phyloP scores from a whole-genome alignment of 2,329 filamentous ascomycete genomes.

The Aspergillus clavatus region DNA sequence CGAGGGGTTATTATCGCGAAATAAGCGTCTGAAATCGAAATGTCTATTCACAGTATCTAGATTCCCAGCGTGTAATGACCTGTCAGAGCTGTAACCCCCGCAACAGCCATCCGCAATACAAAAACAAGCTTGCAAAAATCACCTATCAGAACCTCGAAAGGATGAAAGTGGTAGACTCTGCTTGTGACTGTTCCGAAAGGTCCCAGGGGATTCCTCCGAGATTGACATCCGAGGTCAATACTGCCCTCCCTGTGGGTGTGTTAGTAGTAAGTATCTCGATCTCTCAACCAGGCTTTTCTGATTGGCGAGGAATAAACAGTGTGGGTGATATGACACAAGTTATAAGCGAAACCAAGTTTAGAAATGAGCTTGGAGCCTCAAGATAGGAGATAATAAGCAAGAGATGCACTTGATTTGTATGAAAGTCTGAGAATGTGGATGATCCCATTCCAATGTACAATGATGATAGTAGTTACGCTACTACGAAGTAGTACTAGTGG shows the following conservation, averaged over 20 bases:
- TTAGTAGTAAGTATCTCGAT: too few relatives aligned
- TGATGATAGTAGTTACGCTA: neutral
- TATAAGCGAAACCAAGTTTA: neutral
- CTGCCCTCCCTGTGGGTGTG: neutral
- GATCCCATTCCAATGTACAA: neutral
- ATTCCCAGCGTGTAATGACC: slow-evolving; percentile 7
- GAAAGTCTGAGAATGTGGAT: too few relatives aligned
- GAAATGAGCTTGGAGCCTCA: neutral
- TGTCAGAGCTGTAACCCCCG: slow-evolving; percentile 3
- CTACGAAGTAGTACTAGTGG: neutral
- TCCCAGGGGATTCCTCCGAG: slow-evolving; percentile 9
- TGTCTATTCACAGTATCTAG: neutral
- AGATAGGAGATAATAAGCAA: neutral
- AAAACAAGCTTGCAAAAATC: neutral
- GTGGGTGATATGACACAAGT: neutral
- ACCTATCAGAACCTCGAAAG: slow-evolving; percentile 8
- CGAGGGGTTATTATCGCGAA: slow-evolving; percentile 5
- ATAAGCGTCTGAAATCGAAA: slow-evolving; percentile 6
- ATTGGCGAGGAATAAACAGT: neutral
- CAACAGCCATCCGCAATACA: slow-evolving; percentile 4
- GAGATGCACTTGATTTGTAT: too few relatives aligned
- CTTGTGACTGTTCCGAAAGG: slow-evolving; percentile 10
- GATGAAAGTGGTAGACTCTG: neutral
- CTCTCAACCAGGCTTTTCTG: neutral
- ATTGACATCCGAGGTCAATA: slow-evolving; percentile 16